phyloP scores from a whole-genome alignment of 352 stramenopile genomes.

The Aphanomyces stellatus region DNA sequence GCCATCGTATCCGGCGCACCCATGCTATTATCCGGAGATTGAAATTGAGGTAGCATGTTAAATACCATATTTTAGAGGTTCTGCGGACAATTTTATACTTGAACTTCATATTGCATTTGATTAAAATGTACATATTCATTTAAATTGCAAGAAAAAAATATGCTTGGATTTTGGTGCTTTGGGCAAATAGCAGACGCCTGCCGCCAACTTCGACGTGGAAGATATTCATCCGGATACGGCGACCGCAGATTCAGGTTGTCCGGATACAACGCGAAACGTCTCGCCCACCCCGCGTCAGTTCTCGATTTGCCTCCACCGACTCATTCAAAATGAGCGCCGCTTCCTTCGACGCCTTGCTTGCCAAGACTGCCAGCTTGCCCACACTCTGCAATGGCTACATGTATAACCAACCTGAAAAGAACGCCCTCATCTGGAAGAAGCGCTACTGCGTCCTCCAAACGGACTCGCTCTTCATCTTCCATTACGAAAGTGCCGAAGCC shows the following conservation, averaged over 20 bases:
- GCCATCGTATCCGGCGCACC: too few relatives aligned
- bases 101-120: too few relatives aligned
- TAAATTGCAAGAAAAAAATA: too few relatives aligned
- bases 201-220: too few relatives aligned
- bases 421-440: conserved; percentile 82
- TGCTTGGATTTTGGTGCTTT: too few relatives aligned
- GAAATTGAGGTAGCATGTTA: too few relatives aligned
- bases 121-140: too few relatives aligned
- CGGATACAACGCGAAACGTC: conserved; percentile 1
- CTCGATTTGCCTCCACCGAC: conserved; percentile 5
- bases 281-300: conserved; percentile 11
- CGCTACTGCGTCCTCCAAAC: conserved; percentile 78
- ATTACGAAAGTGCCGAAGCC: conserved; percentile 64
- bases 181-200: too few relatives aligned
- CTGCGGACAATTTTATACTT: too few relatives aligned
- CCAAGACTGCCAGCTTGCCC: conserved; percentile 27
- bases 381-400: conserved; percentile 35
- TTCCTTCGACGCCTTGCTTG: conserved; percentile 10
- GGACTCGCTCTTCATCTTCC: conserved; percentile 64
- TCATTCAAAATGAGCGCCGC: conserved; percentile 8
- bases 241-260: not conserved
- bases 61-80: too few relatives aligned
- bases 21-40: too few relatives aligned
- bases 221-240: not conserved
- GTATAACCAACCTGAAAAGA: conserved; percentile 79